Base-by-base conservation (phyloP, 306 rosid genomes). In the Lathyrus tuberosus region DNA sequence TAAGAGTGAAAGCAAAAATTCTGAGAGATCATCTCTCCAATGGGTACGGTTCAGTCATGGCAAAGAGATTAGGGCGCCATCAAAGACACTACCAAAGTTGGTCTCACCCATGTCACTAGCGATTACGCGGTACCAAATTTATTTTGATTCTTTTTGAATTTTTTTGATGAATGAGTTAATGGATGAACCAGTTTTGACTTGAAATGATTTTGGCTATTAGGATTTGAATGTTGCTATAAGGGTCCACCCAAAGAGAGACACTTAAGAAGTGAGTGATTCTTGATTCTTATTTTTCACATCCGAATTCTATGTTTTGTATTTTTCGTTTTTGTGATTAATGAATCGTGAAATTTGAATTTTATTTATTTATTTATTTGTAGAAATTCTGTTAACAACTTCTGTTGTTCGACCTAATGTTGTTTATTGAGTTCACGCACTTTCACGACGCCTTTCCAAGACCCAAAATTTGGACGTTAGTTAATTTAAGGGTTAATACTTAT, bases 21-120 rank as follows among this genome's bases (percentile, higher is more conserved):
- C 28, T 3, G 28, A 24, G 28, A 24, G 1, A 76, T 79, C 80
- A 42, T 72, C 69, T 71, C 58, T 44, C 58, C 28, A 71, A 94
- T 91, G 92, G 96, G 96, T 65, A 94, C 97, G 80, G 96, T 94
- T 86, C 97, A 91, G 74, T 76, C 95, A 72, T 94, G 97, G 99
- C 81, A 97, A 65, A 89, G 84, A 87, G 99, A 95, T 44, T 94
- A 91, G 56, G 99, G 97, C 31, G 97, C 97, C 63, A 65, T 94
- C 78, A 94, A 94, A 71, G 99, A 94, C 76, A 15, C 84, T 72
- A 91, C 99, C 83, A 94, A 89, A 94, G 99, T 91, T 81, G 97
- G 99, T 48, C 97, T 94, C 73, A 97, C 99, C 63, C 97, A 91
- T 78, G 99, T 94, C 95, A 94, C 91, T 67, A 94, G 97, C 89